phyloP scores from a whole-genome alignment of 768 basidiomycete species.

The Termitomyces sp. region DNA sequence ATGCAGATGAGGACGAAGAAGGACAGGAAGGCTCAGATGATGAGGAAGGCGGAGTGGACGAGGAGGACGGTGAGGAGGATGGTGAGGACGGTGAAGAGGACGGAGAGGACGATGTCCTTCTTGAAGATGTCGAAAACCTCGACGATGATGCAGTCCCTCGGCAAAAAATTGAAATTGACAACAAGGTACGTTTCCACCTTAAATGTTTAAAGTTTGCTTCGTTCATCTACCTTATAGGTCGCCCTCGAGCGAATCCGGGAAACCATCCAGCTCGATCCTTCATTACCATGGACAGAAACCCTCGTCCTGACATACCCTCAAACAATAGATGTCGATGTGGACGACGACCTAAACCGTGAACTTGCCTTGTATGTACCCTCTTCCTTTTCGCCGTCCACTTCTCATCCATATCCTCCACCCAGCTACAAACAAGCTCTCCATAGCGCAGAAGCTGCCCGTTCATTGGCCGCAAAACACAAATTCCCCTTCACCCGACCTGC shows the following conservation, averaged over 20 bases:
- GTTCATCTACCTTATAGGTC: slow-evolving; percentile 36
- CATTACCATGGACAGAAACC: slow-evolving; percentile 83
- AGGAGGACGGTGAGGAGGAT: slow-evolving; percentile 55
- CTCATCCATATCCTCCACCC: slow-evolving; percentile 2
- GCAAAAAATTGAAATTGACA: slow-evolving; percentile 82
- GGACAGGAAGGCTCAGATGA: slow-evolving; percentile 57
- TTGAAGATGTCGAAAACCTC: slow-evolving; percentile 70
- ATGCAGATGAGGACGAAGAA: slow-evolving; percentile 37
- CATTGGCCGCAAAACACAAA: slow-evolving; percentile 73
- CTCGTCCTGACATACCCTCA: slow-evolving; percentile 70
- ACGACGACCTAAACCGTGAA: slow-evolving; percentile 92
- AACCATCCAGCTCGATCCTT: slow-evolving; percentile 68
- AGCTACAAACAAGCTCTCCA: slow-evolving; percentile 97
- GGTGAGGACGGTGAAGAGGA: slow-evolving; percentile 30
- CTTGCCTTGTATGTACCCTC: slow-evolving; percentile 78
- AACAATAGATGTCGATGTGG: slow-evolving; percentile 69
- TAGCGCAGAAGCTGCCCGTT: slow-evolving; percentile 68
- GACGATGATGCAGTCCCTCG: slow-evolving; percentile 81
- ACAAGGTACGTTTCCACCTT: slow-evolving; percentile 49
- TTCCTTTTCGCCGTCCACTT: background rate
- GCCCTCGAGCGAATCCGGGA: slow-evolving; percentile 82
- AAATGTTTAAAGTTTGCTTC: background rate
- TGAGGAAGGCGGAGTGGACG: slow-evolving; percentile 37
- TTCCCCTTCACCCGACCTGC: slow-evolving; percentile 87
- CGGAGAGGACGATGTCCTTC: slow-evolving; percentile 44